Evolutionary conservation across 345 rosid species (phyloP).

Genomic region (Laguncularia racemosa): DNA sequence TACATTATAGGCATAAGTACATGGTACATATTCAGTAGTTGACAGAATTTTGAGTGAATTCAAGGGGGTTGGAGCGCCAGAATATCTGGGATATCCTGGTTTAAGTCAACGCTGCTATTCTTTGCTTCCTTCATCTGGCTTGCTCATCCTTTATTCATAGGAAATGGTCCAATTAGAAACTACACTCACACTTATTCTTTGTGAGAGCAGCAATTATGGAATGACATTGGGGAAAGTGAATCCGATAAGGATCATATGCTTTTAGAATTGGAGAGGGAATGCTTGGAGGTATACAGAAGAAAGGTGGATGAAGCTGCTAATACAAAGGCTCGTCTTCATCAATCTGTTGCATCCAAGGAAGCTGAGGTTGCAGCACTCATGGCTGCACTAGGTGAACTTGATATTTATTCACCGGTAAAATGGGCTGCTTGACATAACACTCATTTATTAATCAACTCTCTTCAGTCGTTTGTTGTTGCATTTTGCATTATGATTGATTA

Average conservation of each 20-base stretch:
- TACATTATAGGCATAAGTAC: no score
- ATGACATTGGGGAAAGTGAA: conserved; percentile 88
- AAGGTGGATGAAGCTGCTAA: conserved; percentile 92
- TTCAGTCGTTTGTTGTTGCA: background rate
- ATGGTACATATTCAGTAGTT: no score
- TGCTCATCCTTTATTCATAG: background rate
- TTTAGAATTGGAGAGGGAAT: conserved; percentile 85
- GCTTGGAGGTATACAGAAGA: conserved; percentile 80
- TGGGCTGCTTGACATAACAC: conserved; percentile 2
- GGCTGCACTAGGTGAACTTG: conserved; percentile 83
- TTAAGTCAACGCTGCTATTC: no score
- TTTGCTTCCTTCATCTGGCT: no score
- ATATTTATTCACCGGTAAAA: conserved; percentile 56
- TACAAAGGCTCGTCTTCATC: conserved; percentile 85
- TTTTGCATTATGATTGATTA: background rate
- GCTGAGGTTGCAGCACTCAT: conserved; percentile 89
- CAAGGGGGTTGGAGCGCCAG: no score
- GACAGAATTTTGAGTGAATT: no score
- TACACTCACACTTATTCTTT: conserved; percentile 2
- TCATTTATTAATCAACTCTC: background rate
- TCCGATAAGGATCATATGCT: conserved; percentile 75
- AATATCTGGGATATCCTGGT: no score
- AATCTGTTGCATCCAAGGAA: conserved; percentile 85
- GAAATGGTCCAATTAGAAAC: background rate
- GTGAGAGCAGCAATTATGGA: conserved; percentile 88